Percentiles rank a stretch among this genome's conserved stretches.
phyloP scores from a whole-genome alignment of 129 eudicot genomes.

The Ambrosia trifida region DNA sequence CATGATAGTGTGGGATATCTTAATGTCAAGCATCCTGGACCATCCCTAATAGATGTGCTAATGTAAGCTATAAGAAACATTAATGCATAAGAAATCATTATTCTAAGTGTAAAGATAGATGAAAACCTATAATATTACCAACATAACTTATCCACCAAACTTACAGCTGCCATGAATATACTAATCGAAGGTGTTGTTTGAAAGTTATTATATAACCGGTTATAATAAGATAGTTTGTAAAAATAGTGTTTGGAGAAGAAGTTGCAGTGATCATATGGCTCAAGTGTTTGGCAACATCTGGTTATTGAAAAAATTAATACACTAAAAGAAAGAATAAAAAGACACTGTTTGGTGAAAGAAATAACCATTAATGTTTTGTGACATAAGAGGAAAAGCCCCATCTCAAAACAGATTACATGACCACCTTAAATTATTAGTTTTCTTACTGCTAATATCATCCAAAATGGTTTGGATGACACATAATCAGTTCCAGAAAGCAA shows the following conservation, averaged over 20 bases:
- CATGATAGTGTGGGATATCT: constrained; percentile 86
- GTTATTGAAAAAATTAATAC: not conserved
- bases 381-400: not conserved
- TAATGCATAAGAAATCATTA: constrained; percentile 4
- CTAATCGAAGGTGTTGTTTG: not conserved
- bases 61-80: constrained; percentile 55
- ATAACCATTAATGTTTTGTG: not conserved
- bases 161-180: constrained; percentile 2
- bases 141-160: not conserved
- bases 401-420: not conserved
- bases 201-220: not conserved
- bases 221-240: not conserved
- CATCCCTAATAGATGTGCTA: constrained; percentile 76
- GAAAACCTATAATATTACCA: no score
- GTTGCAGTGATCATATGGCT: not conserved
- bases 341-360: not conserved
- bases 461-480: not conserved
- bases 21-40: constrained; percentile 85
- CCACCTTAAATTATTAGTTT: not conserved
- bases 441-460: not conserved
- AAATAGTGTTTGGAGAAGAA: not conserved
- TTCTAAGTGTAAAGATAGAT: constrained; percentile 4
- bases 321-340: not conserved
- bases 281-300: not conserved
- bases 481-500: not conserved